These are phyloP conservation scores for Vitis hybrid DNA, from an alignment of 177 flowering plant species.

Conservation along the genomic window DNA sequence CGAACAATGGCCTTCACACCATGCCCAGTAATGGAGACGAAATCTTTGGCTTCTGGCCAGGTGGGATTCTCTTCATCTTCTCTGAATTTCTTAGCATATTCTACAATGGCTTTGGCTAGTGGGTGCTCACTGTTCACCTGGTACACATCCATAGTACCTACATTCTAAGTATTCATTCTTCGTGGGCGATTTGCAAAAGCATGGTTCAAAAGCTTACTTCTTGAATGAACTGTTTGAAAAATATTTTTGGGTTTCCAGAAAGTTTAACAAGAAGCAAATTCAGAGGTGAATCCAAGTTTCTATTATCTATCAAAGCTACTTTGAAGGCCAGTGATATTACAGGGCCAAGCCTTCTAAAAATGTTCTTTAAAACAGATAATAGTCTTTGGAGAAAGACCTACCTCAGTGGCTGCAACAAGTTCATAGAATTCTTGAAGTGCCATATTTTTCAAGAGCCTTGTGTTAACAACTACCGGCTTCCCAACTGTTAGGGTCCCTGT, in stretches of 20 bases:
- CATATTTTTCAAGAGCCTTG: slow-evolving; percentile 61
- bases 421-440: slow-evolving; percentile 59
- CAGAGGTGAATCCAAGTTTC: no score
- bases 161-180: no score
- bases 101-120: slow-evolving; percentile 81
- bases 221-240: no score
- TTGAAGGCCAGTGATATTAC: no score
- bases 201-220: no score
- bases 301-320: no score
- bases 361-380: no score
- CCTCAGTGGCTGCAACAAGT: slow-evolving; percentile 85
- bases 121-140: slow-evolving; percentile 93
- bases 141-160: neutral
- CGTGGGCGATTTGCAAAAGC: no score
- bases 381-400: slow-evolving; percentile 10
- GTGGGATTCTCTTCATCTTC: slow-evolving; percentile 46
- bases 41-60: slow-evolving; percentile 70
- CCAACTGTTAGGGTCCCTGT: slow-evolving; percentile 92
- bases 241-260: no score
- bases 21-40: slow-evolving; percentile 65
- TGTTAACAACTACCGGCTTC: slow-evolving; percentile 77
- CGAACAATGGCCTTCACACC: slow-evolving; percentile 74
- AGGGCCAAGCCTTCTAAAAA: no score
- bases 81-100: slow-evolving; percentile 66
- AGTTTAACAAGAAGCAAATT: no score